A percentile compares a stretch with the other conserved stretches of the same genome.
Conservation (phyloP, 169 alveolate species). For the Eimeria tenella region DNA sequence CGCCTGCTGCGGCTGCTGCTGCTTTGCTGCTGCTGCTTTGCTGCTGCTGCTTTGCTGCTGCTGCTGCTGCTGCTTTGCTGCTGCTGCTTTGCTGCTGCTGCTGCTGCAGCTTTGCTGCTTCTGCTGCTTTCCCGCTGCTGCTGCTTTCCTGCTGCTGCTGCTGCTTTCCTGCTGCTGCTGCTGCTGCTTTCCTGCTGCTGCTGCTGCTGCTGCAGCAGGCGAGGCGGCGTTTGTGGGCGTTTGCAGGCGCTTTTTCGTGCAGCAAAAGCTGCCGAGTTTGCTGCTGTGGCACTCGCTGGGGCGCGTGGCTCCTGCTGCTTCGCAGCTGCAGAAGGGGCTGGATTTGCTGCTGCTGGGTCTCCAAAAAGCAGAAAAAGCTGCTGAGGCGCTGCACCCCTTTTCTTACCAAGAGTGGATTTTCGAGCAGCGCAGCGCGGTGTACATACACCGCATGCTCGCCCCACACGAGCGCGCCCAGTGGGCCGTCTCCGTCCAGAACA, state of each 20-base stretch:
- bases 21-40: not conserved
- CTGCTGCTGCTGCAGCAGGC: not conserved
- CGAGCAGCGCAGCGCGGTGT: slow-evolving; percentile 33
- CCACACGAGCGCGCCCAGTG: not conserved
- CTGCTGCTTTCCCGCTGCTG: slow-evolving; percentile 71
- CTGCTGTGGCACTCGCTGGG: too few species aligned
- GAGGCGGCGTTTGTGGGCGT: too few species aligned
- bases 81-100: slow-evolving; percentile 56
- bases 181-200: slow-evolving; percentile 48
- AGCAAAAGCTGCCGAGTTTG: not conserved
- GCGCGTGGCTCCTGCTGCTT: too few species aligned
- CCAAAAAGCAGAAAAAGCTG: slow-evolving; percentile 8
- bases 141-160: slow-evolving; percentile 62
- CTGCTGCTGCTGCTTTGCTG: slow-evolving; percentile 71
- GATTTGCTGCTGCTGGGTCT: not conserved
- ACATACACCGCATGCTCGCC: slow-evolving; percentile 9
- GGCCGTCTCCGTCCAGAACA: not conserved
- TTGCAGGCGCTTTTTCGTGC: not conserved
- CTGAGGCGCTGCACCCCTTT: slow-evolving; percentile 61
- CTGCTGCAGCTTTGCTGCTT: slow-evolving; percentile 74
- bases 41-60: slow-evolving; percentile 22
- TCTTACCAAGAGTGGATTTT: slow-evolving; percentile 70
- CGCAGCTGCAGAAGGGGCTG: not conserved
- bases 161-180: slow-evolving; percentile 47
- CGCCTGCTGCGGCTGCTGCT: too few species aligned